phyloP scores from a whole-genome alignment of 805 yeast species.

The Suhomyces kilbournensis region DNA sequence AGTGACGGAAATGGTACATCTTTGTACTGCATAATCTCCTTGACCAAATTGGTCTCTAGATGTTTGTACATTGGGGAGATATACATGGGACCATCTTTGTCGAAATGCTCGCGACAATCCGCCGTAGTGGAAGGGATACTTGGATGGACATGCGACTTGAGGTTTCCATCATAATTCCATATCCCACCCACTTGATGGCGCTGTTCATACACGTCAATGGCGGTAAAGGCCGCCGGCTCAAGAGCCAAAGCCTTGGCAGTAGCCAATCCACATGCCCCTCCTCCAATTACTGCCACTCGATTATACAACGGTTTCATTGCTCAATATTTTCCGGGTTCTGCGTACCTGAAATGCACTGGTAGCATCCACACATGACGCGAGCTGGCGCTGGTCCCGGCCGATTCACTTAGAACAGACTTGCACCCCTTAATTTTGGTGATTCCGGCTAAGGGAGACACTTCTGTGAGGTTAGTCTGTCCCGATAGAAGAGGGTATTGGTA shows the following conservation, averaged over 20 bases:
- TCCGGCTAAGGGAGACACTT: background rate
- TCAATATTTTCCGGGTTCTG: background rate
- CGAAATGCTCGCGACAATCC: background rate
- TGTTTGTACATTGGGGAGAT: conserved; percentile 23
- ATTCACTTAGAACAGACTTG: background rate
- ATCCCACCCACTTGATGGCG: conserved; percentile 41
- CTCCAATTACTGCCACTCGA: conserved; percentile 24
- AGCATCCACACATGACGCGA: background rate
- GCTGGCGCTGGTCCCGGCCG: background rate
- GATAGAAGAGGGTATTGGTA: background rate
- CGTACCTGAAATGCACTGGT: background rate
- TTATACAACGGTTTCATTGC: background rate
- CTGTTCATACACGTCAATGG: conserved; percentile 40
- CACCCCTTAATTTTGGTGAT: background rate
- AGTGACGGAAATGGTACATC: conserved; percentile 25
- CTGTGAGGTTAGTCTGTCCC: no score
- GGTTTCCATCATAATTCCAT: conserved; percentile 34
- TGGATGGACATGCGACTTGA: conserved; percentile 14
- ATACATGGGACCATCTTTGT: conserved; percentile 8
- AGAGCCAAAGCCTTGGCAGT: conserved; percentile 21
- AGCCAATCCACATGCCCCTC: conserved; percentile 25
- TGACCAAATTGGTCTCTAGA: conserved; percentile 41
- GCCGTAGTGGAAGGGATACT: conserved; percentile 10
- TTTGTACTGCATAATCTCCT: conserved; percentile 44
- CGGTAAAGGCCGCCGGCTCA: conserved; percentile 22